Percentiles rank a stretch among this genome's conserved stretches.
phyloP scores from a whole-genome alignment of 2,329 filamentous ascomycete species.

The Cylindrodendrum hubeiense region DNA sequence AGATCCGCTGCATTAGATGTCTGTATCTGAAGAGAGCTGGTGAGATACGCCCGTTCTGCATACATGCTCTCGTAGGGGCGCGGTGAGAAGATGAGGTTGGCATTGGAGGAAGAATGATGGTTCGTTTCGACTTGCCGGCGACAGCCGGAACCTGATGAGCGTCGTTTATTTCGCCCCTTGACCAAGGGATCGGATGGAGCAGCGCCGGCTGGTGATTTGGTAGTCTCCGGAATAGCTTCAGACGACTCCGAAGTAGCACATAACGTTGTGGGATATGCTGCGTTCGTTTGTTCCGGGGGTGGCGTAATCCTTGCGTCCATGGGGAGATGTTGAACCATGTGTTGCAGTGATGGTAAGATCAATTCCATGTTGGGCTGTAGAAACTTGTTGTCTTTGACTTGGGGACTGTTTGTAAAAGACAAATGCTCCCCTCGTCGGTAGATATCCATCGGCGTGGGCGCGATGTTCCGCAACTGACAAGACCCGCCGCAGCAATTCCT shows the following conservation, averaged over 20 bases:
- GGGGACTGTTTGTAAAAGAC: constrained; percentile 3
- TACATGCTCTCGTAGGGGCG: constrained; percentile 58
- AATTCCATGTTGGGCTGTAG: constrained; percentile 30
- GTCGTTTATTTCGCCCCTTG: constrained; percentile 26
- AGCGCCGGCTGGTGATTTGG: constrained; percentile 11
- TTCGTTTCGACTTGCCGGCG: constrained; percentile 14
- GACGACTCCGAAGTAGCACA: constrained; percentile 22
- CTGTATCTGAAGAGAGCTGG: constrained; percentile 55
- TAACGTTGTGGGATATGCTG: constrained; percentile 21
- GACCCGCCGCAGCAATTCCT: constrained; percentile 23
- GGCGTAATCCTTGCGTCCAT: constrained; percentile 36
- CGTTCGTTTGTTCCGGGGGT: constrained; percentile 30
- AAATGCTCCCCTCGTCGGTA: constrained; percentile 21
- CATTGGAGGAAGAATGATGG: constrained; percentile 15
- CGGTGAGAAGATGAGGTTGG: constrained; percentile 48
- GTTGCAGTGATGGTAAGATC: constrained; percentile 23
- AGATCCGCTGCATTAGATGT: constrained; percentile 53
- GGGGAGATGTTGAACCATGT: constrained; percentile 26
- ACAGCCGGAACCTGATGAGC: constrained; percentile 23
- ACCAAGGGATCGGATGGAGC: not conserved
- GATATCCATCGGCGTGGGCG: constrained; percentile 28
- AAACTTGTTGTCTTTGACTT: constrained; percentile 5
- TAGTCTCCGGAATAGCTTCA: constrained; percentile 19
- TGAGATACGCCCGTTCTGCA: constrained; percentile 61
- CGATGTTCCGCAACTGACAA: constrained; percentile 16